phyloP scores from a whole-genome alignment of 148 eudicot genomes.

The Rhododendron kiyosumense region DNA sequence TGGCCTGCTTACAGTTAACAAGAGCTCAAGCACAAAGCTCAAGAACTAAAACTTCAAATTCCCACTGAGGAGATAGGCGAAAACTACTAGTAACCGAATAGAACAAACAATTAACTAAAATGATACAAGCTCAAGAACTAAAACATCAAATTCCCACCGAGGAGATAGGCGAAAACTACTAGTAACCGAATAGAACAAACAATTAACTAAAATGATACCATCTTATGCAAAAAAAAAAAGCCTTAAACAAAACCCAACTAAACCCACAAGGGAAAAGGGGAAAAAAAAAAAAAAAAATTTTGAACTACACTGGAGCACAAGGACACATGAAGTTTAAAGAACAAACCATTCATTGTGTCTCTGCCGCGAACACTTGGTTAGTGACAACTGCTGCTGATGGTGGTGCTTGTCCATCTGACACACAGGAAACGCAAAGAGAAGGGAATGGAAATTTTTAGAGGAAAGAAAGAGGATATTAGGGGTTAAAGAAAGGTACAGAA shows the following conservation, averaged over 20 bases:
- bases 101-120: not conserved
- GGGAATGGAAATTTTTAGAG: slow-evolving; percentile 20
- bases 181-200: not conserved
- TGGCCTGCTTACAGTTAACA: not conserved
- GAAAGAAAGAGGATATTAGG: slow-evolving; percentile 18
- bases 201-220: not conserved
- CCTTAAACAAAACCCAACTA: not conserved
- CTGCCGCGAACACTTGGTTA: slow-evolving; percentile 56
- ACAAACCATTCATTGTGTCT: slow-evolving; percentile 76
- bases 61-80: not conserved
- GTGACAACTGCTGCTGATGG: slow-evolving; percentile 34
- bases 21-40: not conserved
- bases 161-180: not conserved
- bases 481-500: slow-evolving; percentile 30
- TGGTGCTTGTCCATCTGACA: slow-evolving; percentile 43
- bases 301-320: not conserved
- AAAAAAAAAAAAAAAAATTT: not conserved
- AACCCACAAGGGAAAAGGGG: not conserved
- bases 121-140: not conserved
- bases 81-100: not conserved
- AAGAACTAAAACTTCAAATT: not conserved
- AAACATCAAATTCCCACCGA: not conserved
- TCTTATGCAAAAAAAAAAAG: not conserved
- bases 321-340: not conserved
- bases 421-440: slow-evolving; percentile 1